These are phyloP conservation scores for Clonostachys chloroleuca DNA, from an alignment of 2,329 filamentous ascomycete species.

Conservation along the genomic window DNA sequence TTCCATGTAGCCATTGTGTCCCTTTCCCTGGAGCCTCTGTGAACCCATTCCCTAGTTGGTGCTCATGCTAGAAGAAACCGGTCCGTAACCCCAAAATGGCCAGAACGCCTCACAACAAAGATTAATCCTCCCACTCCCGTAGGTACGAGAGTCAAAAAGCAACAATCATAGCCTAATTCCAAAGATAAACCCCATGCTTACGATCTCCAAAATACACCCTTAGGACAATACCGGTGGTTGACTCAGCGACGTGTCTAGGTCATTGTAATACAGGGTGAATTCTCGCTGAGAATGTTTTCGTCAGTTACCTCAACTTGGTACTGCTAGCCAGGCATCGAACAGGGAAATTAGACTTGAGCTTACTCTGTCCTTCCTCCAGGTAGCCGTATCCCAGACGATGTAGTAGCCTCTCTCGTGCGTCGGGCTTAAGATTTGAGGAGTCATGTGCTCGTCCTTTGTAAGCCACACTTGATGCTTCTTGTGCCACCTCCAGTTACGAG, in stretches of 20 bases:
- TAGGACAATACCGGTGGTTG: slow-evolving; percentile 17
- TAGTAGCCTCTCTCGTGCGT: slow-evolving; percentile 62
- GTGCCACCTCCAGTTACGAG: slow-evolving; percentile 65
- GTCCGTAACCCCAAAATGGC: not conserved
- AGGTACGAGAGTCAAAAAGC: not conserved
- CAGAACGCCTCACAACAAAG: not conserved
- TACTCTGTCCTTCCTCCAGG: slow-evolving; percentile 61
- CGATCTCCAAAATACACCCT: not conserved
- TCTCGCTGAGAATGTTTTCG: slow-evolving; percentile 41
- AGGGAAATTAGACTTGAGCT: slow-evolving; percentile 16
- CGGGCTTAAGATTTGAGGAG: slow-evolving; percentile 52
- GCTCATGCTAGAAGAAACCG: not conserved
- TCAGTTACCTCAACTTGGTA: not conserved
- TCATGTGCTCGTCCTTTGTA: slow-evolving; percentile 64
- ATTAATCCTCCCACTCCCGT: not conserved
- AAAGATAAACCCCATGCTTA: not conserved
- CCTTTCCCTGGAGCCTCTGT: not conserved
- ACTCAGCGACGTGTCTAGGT: slow-evolving; percentile 47
- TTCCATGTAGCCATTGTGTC: not conserved
- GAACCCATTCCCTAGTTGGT: not conserved
- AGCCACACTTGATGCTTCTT: slow-evolving; percentile 64
- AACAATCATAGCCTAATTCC: not conserved
- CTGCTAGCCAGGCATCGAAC: not conserved
- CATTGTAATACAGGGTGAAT: slow-evolving; percentile 56
- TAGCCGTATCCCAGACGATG: slow-evolving; percentile 59